Evolutionary conservation across 208 protist genomes (phyloP), one percentile per base, ranked within the genome.

Genomic region (Sergeia podlipaevii): DNA sequence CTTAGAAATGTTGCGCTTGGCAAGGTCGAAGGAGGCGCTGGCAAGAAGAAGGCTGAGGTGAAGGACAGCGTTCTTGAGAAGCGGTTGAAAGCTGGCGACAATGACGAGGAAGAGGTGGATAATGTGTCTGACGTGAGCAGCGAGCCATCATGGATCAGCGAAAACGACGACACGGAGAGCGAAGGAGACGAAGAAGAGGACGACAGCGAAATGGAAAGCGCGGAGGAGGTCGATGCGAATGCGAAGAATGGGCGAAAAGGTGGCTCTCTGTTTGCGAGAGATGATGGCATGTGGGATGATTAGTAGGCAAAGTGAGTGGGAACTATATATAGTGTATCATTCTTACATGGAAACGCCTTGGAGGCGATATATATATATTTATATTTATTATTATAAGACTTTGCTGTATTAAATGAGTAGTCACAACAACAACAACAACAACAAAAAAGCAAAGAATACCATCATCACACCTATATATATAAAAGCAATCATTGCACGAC

Each of bases 1-100:
- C 44, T 83, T 29, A 76, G 84, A 24, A 59, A 74, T 23, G 77
- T 84, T 21, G 84, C 84, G 8, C 71, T 77, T 21, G 84, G 84
- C 13, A 44, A 13, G 3, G 23, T n/a, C 18, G 17, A n/a, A 32
- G 26, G 27, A 13, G 55, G 38, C 20, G 34, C 29, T 6, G 29
- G 11, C 26, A 18, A 23, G 13, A 32, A 52, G 13, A 29, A 37
- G 17, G 53, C 23, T 17, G 20, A 44, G 5, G 6, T 18, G 44
- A 26, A 20, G n/a, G 5, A 27, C 15, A 10, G 44, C 10, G 7
- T 6, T 7, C 24, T 4, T 50, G 10, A 18, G 44, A 50, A 4
- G 38, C 38, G 7, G 38, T 20, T 5, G 38, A 44, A n/a, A 3
- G 11, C 28, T 18, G 36, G 46, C 33, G 23, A 47, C 23, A 42